Base-by-base conservation (phyloP, 2,329 filamentous ascomycete species). In the Aspergillus quadricinctus region DNA sequence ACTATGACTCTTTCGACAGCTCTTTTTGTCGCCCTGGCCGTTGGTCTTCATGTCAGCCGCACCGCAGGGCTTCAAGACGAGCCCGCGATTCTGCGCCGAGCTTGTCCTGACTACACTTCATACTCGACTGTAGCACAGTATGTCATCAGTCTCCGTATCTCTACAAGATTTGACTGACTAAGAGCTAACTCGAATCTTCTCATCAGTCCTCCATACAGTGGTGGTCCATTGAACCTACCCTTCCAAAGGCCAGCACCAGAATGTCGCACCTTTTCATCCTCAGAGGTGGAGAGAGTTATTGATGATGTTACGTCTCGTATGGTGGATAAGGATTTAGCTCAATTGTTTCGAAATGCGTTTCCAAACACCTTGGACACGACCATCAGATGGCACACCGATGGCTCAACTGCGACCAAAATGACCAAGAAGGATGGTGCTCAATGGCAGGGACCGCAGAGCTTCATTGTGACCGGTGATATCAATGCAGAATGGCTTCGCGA, bases 291-390 rank as follows among this genome's bases (percentile, higher is more conserved):
- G 72, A 82, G 89, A 67, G 89, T 97, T 52, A 97, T 99, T 60
- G 73, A 85, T 29, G 86, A 97, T 64, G 81, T 99, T 63, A 94
- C 88, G 5, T 81, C 83, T 28, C 87, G 85, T 53, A 89, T 99
- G 77, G 81, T 87, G 57, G 88, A 97, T 67, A 88, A 88, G 17
- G 94, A 97, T 66, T 83, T 99, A 11, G 93, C 93, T 3, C 86
- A 92, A 27, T 80, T 99, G 10, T 99, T 99, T 70, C 91, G 96
- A 71, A 99, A 99, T 70, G 87, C 93, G 2, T 97, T 95, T 62
- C 93, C 93, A 4, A 96, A 94, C 59, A 93, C 90, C 0, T 84
- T 94, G 3, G 92, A 96, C 68, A 96, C 92, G 0, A 96, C 92
- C 0, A 84, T 96, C 61, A 86, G 89, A 66, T 96, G 93, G 82